Percentiles rank a stretch among this genome's conserved stretches.
Conservation (phyloP, 345 rosid genomes). For the Cardiospermum halicacabum region DNA sequence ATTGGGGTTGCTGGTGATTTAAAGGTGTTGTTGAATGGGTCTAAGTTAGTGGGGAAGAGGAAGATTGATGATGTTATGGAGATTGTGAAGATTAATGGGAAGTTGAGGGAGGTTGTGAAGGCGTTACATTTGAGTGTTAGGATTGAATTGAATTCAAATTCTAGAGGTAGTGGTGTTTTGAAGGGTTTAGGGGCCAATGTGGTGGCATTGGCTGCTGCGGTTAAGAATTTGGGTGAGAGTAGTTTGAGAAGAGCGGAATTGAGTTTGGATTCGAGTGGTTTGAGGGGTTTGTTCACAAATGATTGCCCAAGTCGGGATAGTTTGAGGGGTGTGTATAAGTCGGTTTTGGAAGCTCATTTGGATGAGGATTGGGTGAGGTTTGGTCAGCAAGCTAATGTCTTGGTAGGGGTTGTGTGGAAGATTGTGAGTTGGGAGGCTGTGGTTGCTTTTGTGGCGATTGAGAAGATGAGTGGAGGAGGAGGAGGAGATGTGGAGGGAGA, state of each 20-base stretch:
- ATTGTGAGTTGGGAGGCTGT: constrained; percentile 77
- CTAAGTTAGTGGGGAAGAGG: constrained; percentile 47
- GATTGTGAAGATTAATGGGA: constrained; percentile 52
- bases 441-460: constrained; percentile 53
- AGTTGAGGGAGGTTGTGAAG: constrained; percentile 54
- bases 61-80: constrained; percentile 35
- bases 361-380: constrained; percentile 42
- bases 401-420: constrained; percentile 51
- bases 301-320: constrained; percentile 19
- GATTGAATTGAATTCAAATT: constrained; percentile 44
- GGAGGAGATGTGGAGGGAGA: constrained; percentile 36
- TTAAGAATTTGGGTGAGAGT: constrained; percentile 46
- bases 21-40: constrained; percentile 68
- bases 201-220: constrained; percentile 33
- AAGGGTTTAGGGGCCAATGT: constrained; percentile 31
- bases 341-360: constrained; percentile 28
- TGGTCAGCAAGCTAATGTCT: constrained; percentile 42
- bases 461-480: constrained; percentile 38
- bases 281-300: constrained; percentile 29
- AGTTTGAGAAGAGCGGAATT: constrained; percentile 41
- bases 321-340: constrained; percentile 25
- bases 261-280: constrained; percentile 34
- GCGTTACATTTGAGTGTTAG: constrained; percentile 49
- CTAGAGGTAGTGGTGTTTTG: constrained; percentile 23
- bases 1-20: constrained; percentile 66